phyloP scores from a whole-genome alignment of 139 green algal genomes.

The Pleodorina starrii region DNA sequence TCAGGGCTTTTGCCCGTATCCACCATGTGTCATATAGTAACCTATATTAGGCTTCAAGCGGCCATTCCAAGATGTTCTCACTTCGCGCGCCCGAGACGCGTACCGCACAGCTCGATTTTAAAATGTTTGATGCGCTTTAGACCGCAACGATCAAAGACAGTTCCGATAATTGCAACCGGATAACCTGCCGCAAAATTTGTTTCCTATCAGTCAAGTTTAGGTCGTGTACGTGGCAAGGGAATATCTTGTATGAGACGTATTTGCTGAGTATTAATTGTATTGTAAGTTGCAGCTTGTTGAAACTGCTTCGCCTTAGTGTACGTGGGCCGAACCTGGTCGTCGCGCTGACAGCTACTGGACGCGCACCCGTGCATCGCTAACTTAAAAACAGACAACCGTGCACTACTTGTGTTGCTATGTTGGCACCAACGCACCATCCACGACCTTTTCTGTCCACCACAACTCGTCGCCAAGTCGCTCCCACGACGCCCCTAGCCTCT shows the following conservation, averaged over 20 bases:
- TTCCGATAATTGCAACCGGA: too few species aligned
- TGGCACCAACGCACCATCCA: constrained; percentile 27
- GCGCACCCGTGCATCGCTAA: neutral
- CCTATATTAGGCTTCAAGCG: neutral
- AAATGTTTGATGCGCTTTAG: neutral
- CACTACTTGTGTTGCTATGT: neutral
- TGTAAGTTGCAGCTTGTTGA: neutral
- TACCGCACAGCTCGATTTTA: neutral
- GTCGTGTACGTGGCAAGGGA: neutral
- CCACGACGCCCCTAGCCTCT: neutral
- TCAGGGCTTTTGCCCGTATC: constrained; percentile 23
- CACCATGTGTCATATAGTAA: constrained; percentile 19
- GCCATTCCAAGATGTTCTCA: neutral
- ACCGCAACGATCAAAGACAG: too few species aligned
- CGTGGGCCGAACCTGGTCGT: neutral
- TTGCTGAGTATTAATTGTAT: neutral
- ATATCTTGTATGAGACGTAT: too few species aligned
- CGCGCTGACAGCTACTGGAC: neutral
- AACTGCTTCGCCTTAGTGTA: neutral
- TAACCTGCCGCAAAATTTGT: too few species aligned
- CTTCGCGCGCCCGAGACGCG: neutral
- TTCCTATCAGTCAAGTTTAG: too few species aligned
- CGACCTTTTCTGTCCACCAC: constrained; percentile 15
- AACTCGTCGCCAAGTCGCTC: neutral
- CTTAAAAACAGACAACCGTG: constrained; percentile 10